A percentile compares a stretch with the other conserved stretches of the same genome.
These are phyloP conservation scores for Mycocentrospora acerina DNA, from an alignment of 2,329 filamentous ascomycete species.

Conservation along the genomic window DNA sequence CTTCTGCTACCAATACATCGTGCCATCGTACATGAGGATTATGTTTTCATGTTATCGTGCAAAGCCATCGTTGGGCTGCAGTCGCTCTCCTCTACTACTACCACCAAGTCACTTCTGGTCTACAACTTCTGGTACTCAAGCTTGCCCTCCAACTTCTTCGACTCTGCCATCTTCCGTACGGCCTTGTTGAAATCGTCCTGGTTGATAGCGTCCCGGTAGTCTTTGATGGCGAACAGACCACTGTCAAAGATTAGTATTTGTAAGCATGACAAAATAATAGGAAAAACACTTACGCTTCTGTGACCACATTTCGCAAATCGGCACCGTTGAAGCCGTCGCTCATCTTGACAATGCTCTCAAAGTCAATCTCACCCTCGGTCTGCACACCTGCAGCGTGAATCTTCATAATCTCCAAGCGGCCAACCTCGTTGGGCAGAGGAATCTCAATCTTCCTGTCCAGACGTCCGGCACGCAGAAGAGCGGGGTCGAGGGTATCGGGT, in stretches of 20 bases:
- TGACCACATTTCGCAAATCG: constrained; percentile 95
- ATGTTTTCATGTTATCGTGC: constrained; percentile 17
- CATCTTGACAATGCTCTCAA: constrained; percentile 99
- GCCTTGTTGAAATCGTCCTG: constrained; percentile 99
- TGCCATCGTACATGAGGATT: constrained; percentile 31
- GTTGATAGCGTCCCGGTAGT: constrained; percentile 92
- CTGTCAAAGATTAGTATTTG: constrained; percentile 51
- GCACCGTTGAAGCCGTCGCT: constrained; percentile 97
- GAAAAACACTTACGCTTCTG: constrained; percentile 77
- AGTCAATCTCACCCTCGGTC: constrained; percentile 93
- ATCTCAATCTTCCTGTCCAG: constrained; percentile 98
- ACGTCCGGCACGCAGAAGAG: constrained; percentile 85
- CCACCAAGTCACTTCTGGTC: constrained; percentile 3
- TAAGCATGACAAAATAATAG: neutral
- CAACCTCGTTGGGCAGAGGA: constrained; percentile 93
- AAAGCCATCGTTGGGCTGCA: constrained; percentile 15
- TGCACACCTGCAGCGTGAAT: constrained; percentile 88
- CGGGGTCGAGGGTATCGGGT: constrained; percentile 93
- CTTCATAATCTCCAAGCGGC: constrained; percentile 94
- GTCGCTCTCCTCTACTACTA: no score
- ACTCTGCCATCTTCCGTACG: constrained; percentile 92
- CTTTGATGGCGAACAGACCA: constrained; percentile 96
- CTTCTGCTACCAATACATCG: constrained; percentile 13
- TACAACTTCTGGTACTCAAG: constrained; percentile 96
- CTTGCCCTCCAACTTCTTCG: constrained; percentile 98